These are phyloP conservation scores for Trichoderma sp. DNA, from an alignment of 2,329 filamentous ascomycete species.

Conservation along the genomic window DNA sequence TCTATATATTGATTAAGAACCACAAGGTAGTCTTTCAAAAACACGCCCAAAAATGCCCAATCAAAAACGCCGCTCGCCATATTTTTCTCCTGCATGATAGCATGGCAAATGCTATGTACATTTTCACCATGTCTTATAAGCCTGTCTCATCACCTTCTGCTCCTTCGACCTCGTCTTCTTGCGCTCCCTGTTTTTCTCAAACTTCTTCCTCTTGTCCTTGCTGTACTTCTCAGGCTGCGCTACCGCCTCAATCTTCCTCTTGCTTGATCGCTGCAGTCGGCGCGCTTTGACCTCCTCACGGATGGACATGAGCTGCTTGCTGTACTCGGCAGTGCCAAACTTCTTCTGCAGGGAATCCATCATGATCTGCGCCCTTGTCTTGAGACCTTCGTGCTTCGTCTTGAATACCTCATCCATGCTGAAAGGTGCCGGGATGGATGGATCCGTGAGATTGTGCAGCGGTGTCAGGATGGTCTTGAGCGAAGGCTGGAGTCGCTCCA, in stretches of 20 bases:
- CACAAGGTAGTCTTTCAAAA: not conserved
- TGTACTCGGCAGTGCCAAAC: slow-evolving; percentile 77
- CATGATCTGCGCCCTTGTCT: slow-evolving; percentile 71
- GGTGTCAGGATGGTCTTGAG: slow-evolving; percentile 61
- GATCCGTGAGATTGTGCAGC: slow-evolving; percentile 82
- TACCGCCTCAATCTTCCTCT: slow-evolving; percentile 88
- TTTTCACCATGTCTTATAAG: slow-evolving; percentile 56
- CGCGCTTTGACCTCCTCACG: slow-evolving; percentile 71
- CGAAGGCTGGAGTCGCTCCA: slow-evolving; percentile 59
- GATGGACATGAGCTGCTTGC: slow-evolving; percentile 71
- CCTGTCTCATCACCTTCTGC: slow-evolving; percentile 70
- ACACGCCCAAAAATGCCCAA: slow-evolving; percentile 17
- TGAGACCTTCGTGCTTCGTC: slow-evolving; percentile 68
- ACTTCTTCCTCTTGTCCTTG: slow-evolving; percentile 77
- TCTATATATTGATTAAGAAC: not conserved
- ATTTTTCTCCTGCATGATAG: not conserved
- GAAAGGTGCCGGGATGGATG: slow-evolving; percentile 69
- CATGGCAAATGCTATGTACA: not conserved
- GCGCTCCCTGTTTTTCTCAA: slow-evolving; percentile 80
- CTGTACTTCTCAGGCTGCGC: slow-evolving; percentile 77
- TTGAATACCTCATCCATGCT: slow-evolving; percentile 71
- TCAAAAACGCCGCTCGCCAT: slow-evolving; percentile 24
- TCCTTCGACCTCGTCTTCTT: slow-evolving; percentile 77
- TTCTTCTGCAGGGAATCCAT: slow-evolving; percentile 84
- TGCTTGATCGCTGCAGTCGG: slow-evolving; percentile 73